phyloP scores from a whole-genome alignment of 768 basidiomycete genomes.

The Boletus sp. region DNA sequence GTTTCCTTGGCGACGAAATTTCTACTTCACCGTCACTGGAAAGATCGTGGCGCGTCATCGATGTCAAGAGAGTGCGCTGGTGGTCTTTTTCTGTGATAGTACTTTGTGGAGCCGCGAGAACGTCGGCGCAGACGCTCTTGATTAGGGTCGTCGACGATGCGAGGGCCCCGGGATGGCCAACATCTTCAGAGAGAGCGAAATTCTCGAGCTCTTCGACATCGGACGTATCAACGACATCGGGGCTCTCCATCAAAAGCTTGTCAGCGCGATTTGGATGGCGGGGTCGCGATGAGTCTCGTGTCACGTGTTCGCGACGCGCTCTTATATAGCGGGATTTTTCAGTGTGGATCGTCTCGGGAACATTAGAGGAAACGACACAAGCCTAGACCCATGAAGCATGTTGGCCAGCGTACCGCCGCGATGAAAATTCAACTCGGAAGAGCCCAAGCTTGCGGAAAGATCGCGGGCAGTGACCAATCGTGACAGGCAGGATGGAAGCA shows the following conservation, averaged over 20 bases:
- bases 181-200: constrained; percentile 22
- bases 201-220: constrained; percentile 60
- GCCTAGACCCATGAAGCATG: too few relatives aligned
- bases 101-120: constrained; percentile 2
- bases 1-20: constrained; percentile 35
- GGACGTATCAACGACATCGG: constrained; percentile 59
- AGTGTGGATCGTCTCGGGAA: background rate
- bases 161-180: background rate
- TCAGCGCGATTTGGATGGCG: background rate
- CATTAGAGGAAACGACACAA: background rate
- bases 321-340: background rate
- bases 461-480: too few relatives aligned
- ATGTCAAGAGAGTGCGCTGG: background rate
- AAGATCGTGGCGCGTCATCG: background rate
- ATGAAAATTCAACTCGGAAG: too few relatives aligned
- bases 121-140: background rate
- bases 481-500: too few relatives aligned
- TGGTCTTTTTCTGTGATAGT: background rate
- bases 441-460: too few relatives aligned
- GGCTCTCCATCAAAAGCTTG: constrained; percentile 17
- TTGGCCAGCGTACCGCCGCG: too few relatives aligned
- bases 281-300: background rate
- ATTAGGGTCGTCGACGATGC: background rate
- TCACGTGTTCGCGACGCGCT: constrained; percentile 21
- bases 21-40: constrained; percentile 12